Evolutionary conservation across 2,329 filamentous ascomycete genomes (phyloP).

Genomic region (Trichoderma sp.): DNA sequence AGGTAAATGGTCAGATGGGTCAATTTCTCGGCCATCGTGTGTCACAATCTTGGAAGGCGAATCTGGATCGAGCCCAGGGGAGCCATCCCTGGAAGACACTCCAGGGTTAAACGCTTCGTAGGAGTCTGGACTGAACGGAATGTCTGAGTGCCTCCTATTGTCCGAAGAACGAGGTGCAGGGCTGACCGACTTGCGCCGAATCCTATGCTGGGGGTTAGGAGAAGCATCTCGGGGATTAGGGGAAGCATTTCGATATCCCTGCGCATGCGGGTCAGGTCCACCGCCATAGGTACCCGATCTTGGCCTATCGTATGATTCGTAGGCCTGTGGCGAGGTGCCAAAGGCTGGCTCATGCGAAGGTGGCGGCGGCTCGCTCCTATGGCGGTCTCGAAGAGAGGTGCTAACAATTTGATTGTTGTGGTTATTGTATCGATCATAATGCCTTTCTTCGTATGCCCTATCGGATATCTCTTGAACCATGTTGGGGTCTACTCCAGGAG

Average conservation of each 20-base stretch:
- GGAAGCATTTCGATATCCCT: conserved; percentile 34
- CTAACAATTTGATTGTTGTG: conserved; percentile 38
- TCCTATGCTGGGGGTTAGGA: conserved; percentile 44
- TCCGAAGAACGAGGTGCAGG: conserved; percentile 57
- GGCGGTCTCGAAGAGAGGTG: conserved; percentile 43
- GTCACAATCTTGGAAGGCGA: conserved; percentile 69
- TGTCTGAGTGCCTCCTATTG: conserved; percentile 53
- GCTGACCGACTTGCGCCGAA: conserved; percentile 71
- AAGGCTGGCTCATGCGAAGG: conserved; percentile 30
- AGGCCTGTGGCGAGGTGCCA: conserved; percentile 30
- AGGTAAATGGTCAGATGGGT: conserved; percentile 77
- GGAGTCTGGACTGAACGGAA: conserved; percentile 73
- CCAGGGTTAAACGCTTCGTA: conserved; percentile 70
- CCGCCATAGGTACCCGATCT: conserved; percentile 39
- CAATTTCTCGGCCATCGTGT: conserved; percentile 71
- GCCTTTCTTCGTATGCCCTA: conserved; percentile 52
- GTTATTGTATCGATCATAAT: conserved; percentile 45
- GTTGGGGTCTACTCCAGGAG: conserved; percentile 58
- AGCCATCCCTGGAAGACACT: conserved; percentile 36
- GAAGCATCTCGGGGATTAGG: conserved; percentile 27
- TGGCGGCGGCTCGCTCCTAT: conserved; percentile 32
- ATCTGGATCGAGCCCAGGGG: conserved; percentile 41
- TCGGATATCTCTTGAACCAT: conserved; percentile 57
- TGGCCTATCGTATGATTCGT: conserved; percentile 45
- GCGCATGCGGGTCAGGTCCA: conserved; percentile 29